These are phyloP conservation scores for Carpinus fangiana DNA, from an alignment of 306 rosid species.

Conservation along the genomic window DNA sequence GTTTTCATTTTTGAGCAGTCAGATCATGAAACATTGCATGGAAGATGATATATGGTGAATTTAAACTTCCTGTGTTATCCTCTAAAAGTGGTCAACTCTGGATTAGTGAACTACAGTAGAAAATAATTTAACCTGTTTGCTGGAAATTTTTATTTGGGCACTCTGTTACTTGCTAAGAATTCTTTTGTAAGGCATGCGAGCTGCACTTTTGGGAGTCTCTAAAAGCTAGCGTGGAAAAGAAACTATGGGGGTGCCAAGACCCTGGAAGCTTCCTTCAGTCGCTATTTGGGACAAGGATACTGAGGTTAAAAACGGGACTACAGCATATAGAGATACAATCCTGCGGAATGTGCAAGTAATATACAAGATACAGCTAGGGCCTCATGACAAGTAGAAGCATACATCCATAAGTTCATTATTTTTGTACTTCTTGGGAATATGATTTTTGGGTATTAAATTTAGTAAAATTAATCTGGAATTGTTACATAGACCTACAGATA, in stretches of 20 bases:
- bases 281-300: background rate
- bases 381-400: conserved; percentile 5
- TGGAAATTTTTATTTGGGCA: background rate
- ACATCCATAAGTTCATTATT: conserved; percentile 2
- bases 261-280: background rate
- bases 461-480: background rate
- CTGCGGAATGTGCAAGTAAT: background rate
- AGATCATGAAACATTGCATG: background rate
- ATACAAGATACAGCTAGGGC: conserved; percentile 10
- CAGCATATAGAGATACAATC: background rate
- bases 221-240: background rate
- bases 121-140: background rate
- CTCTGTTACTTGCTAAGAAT: conserved; percentile 1
- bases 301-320: background rate
- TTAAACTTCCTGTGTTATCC: background rate
- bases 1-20: background rate
- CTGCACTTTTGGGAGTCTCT: background rate
- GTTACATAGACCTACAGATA: background rate
- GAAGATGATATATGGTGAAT: background rate
- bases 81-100: background rate
- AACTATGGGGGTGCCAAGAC: conserved; percentile 1
- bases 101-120: background rate
- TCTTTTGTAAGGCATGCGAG: background rate
- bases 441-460: conserved; percentile 4
- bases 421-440: background rate